phyloP scores from a whole-genome alignment of 495 filamentous ascomycete species.

The Aspergillus avenaceus region DNA sequence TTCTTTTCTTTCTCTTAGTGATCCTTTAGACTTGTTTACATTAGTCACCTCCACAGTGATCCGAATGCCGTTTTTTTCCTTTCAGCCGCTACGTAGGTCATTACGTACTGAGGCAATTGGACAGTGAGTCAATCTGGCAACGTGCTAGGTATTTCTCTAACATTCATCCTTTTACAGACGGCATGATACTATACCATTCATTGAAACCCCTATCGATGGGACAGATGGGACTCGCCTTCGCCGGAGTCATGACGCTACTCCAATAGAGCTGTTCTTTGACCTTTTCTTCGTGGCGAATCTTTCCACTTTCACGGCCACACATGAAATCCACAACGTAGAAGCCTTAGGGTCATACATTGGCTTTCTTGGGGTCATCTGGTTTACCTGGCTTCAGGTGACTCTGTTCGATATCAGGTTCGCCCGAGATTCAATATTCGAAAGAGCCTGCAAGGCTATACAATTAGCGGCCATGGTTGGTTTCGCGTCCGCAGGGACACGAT shows the following conservation, averaged over 20 bases:
- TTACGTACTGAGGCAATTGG: slow-evolving; percentile 2
- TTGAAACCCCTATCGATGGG: slow-evolving; percentile 31
- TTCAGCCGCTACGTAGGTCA: slow-evolving; percentile 14
- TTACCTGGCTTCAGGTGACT: slow-evolving; percentile 66
- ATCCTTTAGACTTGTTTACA: background rate
- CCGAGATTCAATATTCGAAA: slow-evolving; percentile 62
- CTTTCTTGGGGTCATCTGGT: slow-evolving; percentile 67
- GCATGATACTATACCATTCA: slow-evolving; percentile 23
- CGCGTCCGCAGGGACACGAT: slow-evolving; percentile 55
- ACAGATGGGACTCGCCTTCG: slow-evolving; percentile 24
- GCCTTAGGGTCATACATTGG: slow-evolving; percentile 52
- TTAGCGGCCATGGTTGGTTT: slow-evolving; percentile 62
- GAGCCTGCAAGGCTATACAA: slow-evolving; percentile 58
- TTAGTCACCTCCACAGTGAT: slow-evolving; percentile 9
- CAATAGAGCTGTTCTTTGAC: slow-evolving; percentile 64
- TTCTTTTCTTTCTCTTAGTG: slow-evolving; percentile 2
- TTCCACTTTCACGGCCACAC: slow-evolving; percentile 56
- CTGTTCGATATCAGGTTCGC: slow-evolving; percentile 68
- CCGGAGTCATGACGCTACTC: slow-evolving; percentile 43
- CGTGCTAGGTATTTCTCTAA: slow-evolving; percentile 1
- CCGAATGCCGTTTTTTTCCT: slow-evolving; percentile 14
- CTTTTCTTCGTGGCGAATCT: slow-evolving; percentile 68
- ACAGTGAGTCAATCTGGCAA: slow-evolving; percentile 16
- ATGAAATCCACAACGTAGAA: slow-evolving; percentile 47
- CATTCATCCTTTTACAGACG: slow-evolving; percentile 5